Evolutionary conservation across 2,329 filamentous ascomycete species (phyloP), one percentile per base, ranked within the genome.

Genomic region (Colletotrichum sp.): DNA sequence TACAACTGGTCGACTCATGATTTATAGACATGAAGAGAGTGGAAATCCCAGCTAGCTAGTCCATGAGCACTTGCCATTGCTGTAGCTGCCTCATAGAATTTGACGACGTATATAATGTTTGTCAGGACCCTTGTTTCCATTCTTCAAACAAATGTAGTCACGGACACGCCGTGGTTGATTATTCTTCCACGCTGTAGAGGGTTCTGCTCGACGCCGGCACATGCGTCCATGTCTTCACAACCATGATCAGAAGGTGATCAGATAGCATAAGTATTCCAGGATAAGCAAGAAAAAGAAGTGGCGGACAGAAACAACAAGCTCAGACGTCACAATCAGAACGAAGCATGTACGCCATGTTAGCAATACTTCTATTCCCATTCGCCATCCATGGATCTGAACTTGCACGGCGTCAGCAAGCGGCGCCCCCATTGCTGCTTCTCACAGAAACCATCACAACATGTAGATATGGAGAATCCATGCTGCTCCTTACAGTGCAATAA

Each of bases 241-340:
- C 39, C 5, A 44, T 10, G 39, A 22, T 3, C 9, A 48, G 44
- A 48, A n/a, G 44, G 18, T 48, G 44, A 7, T 48, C 44, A 22
- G 6, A 12, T 0, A n/a, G 3, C 39, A n/a, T 48, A 3, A 12
- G 18, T 48, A 48, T 6, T 4, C 39, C 3, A 0, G 44, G 13
- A 48, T 22, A 22, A 0, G 6, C n/a, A 48, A 1, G 18, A 4
- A 22, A 1, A 7, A 48, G 10, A 13, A 48, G 9, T 1, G n/a
- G 9, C 39, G 3, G 39, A 48, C 2, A 48, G 39, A 22, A n/a
- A n/a, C 5, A 44, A 44, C 34, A 39, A 18, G 36, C 18, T n/a
- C 39, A n/a, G 8, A n/a, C 18, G 9, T n/a, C 18, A 12, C 2
- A 48, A 48, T 48, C 18, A n/a, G 9, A 48, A 3, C 5, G 39